Evolutionary conservation across 176 grass and related monocot genomes (phyloP).

Genomic region (Dactylis glomerata): DNA sequence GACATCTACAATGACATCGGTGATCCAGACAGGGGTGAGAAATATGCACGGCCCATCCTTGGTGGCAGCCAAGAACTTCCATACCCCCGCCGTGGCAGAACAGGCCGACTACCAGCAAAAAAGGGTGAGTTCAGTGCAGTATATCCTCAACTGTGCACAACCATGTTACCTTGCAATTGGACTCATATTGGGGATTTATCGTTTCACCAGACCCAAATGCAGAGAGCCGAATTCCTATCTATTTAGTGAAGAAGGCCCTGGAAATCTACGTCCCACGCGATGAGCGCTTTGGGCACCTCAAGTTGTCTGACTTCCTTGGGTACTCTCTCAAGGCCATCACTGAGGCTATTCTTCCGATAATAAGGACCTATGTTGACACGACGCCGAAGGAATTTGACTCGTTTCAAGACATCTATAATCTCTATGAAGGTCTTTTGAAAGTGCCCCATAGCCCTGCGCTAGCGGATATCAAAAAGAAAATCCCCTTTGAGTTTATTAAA

Average conservation of each 20-base stretch:
- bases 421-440: constrained; percentile 57
- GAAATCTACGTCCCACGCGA: constrained; percentile 75
- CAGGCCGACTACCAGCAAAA: constrained; percentile 41
- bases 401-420: constrained; percentile 64
- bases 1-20: constrained; percentile 82
- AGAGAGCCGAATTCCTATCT: constrained; percentile 53
- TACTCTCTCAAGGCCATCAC: constrained; percentile 61
- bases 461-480: constrained; percentile 36
- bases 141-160: not conserved
- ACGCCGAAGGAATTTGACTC: constrained; percentile 66
- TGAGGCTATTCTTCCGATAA: constrained; percentile 46
- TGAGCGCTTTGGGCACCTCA: constrained; percentile 80
- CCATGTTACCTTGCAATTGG: not conserved
- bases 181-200: not conserved
- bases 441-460: constrained; percentile 36
- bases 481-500: constrained; percentile 60
- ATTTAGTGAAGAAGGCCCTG: constrained; percentile 37
- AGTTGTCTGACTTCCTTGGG: constrained; percentile 71
- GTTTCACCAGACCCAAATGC: constrained; percentile 52
- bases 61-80: constrained; percentile 65
- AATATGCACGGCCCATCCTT: constrained; percentile 45
- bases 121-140: constrained; percentile 18
- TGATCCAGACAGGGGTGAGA: constrained; percentile 44
- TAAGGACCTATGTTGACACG: constrained; percentile 36
- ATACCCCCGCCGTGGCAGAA: constrained; percentile 82